Evolutionary conservation across 2,329 filamentous ascomycete genomes (phyloP), one percentile per base, ranked within the genome.

Genomic region (Bipolaris oryzae): DNA sequence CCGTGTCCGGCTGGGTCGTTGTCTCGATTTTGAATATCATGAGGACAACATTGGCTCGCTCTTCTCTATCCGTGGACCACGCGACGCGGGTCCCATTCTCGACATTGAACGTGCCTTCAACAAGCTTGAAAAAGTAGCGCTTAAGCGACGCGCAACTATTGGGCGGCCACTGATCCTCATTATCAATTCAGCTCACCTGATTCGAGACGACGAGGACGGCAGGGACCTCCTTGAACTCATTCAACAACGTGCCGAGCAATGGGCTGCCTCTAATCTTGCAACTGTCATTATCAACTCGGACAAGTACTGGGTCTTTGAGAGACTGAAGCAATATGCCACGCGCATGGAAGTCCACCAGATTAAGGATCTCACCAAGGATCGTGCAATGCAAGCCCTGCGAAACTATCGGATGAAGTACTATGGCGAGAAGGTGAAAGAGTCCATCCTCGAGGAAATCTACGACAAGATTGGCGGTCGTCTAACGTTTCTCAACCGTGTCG

Each of bases 281-380:
- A 98, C 95, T 1, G 85, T 92, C 82, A 88, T 99, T 33, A 92
- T 99, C 79, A 98, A 97, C 77, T 93, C 88, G 51, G 95, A 99
- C 76, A 95, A 98, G 74, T 99, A 96, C 78, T 99, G 95, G 95
- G 90, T 99, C 0, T 98, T 97, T 70, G 95, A 99, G 76, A 86
- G 93, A 13, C 80, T 99, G 50, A 97, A 97, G 81, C 89, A 91
- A 74, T 89, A 96, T 57, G 91, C 92, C 3, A 96, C 93, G 1
- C 87, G 95, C 43, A 96, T 99, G 91, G 93, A 97, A 71, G 90
- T 99, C 4, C 88, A 96, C 35, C 87, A 92, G 7, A 88, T 99
- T 39, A 84, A 85, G 4, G 95, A 99, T 75, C 81, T 99, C 6
- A 86, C 89, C 49, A 96, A 93, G 74, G 75, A 80, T 10, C 87